Evolutionary conservation across 2,329 filamentous ascomycete genomes (phyloP).

Genomic region (Leptographium procerum): DNA sequence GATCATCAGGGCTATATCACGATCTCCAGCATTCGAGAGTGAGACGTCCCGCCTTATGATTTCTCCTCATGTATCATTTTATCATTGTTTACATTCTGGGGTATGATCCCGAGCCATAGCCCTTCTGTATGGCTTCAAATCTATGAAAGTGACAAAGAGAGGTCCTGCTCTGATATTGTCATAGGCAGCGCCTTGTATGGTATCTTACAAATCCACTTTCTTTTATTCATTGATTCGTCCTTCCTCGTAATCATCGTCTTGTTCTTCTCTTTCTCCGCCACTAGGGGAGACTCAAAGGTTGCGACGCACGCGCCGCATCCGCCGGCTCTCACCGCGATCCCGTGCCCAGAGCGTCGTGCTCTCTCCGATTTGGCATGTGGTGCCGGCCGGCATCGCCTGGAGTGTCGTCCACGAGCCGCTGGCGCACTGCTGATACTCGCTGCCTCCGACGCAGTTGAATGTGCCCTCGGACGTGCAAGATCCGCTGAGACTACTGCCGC

Average conservation of each 20-base stretch:
- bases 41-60: too few species aligned
- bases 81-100: background rate
- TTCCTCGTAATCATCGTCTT: background rate
- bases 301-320: constrained; percentile 1
- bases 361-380: constrained; percentile 29
- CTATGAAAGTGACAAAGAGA: too few species aligned
- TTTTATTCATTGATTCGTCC: too few species aligned
- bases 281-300: background rate
- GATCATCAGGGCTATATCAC: too few species aligned
- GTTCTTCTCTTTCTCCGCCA: constrained; percentile 1
- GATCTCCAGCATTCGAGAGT: too few species aligned
- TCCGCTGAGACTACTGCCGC: constrained; percentile 26
- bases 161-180: background rate
- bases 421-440: constrained; percentile 40
- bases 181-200: background rate
- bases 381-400: constrained; percentile 33
- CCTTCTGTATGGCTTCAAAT: background rate
- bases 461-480: constrained; percentile 34
- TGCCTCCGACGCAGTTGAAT: constrained; percentile 37
- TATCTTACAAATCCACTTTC: background rate
- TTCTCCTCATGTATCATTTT: background rate
- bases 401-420: constrained; percentile 32
- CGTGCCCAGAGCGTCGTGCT: constrained; percentile 15
- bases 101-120: too few species aligned
- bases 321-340: background rate